phyloP scores from a whole-genome alignment of 768 basidiomycete genomes.

The Mycena crocata region DNA sequence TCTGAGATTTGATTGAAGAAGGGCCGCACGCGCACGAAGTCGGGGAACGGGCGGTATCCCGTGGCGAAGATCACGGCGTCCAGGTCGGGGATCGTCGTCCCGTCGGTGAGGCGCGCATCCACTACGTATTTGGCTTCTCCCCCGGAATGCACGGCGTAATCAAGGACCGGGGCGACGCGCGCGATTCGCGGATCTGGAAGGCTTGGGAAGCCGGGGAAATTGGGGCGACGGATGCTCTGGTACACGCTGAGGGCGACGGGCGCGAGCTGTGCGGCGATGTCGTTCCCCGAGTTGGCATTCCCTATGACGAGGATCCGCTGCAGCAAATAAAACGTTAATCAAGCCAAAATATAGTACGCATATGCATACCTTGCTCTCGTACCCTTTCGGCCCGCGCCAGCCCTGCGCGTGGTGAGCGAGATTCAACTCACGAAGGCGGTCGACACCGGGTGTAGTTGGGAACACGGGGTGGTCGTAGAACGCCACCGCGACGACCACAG shows the following conservation, averaged over 20 bases:
- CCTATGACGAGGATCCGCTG: slow-evolving; percentile 43
- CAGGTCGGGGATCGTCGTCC: slow-evolving; percentile 36
- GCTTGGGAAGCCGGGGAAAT: slow-evolving; percentile 43
- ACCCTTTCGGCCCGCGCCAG: slow-evolving; percentile 54
- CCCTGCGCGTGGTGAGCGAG: slow-evolving; percentile 53
- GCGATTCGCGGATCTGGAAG: slow-evolving; percentile 45
- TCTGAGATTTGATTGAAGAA: too few species aligned
- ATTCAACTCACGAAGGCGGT: slow-evolving; percentile 40
- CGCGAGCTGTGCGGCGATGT: slow-evolving; percentile 46
- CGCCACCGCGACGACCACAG: slow-evolving; percentile 58
- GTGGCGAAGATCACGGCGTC: slow-evolving; percentile 48
- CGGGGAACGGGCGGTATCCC: slow-evolving; percentile 44
- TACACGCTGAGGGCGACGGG: slow-evolving; percentile 37
- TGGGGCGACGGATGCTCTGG: slow-evolving; percentile 42
- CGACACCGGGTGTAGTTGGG: slow-evolving; percentile 57
- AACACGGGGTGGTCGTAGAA: slow-evolving; percentile 60
- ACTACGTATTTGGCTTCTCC: slow-evolving; percentile 18
- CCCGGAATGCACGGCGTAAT: slow-evolving; percentile 24
- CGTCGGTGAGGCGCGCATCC: slow-evolving; percentile 37
- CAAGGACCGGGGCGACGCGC: slow-evolving; percentile 41
- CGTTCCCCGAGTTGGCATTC: slow-evolving; percentile 50
- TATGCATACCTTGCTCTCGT: slow-evolving; percentile 44
- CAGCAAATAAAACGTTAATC: not conserved
- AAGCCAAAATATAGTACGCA: not conserved
- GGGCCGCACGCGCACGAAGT: slow-evolving; percentile 37